A percentile compares a stretch with the other conserved stretches of the same genome.
Evolutionary conservation across 805 yeast genomes (phyloP).

Genomic region (Sugiyamaella boreocaroliniensis): DNA sequence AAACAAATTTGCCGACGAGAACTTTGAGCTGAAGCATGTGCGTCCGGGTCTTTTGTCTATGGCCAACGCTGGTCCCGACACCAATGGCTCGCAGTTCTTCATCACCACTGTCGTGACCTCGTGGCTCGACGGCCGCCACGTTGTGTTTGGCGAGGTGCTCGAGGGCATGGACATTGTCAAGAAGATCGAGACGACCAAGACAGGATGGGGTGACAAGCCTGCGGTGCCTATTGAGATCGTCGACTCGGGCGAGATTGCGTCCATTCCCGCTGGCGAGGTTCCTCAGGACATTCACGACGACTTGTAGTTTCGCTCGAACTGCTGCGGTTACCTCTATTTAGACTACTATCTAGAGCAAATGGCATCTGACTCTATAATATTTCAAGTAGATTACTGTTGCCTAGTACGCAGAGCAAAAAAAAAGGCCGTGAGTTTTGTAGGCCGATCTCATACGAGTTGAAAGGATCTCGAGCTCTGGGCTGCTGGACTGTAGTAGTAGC

Average conservation of each 20-base stretch:
- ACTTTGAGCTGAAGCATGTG: constrained; percentile 49
- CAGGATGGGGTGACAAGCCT: constrained; percentile 69
- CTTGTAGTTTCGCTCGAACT: constrained; percentile 7
- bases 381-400: no score
- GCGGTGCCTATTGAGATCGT: constrained; percentile 54
- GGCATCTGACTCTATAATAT: not conserved
- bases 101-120: constrained; percentile 84
- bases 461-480: no score
- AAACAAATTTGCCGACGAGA: constrained; percentile 67
- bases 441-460: no score
- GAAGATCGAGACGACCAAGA: constrained; percentile 66
- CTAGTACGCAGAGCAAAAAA: no score
- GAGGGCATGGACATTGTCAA: constrained; percentile 75
- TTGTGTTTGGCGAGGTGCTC: constrained; percentile 91
- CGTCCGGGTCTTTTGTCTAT: constrained; percentile 64
- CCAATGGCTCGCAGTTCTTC: constrained; percentile 90
- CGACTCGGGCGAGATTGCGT: constrained; percentile 60
- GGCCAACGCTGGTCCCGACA: constrained; percentile 68
- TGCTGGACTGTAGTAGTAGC: no score
- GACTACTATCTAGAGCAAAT: not conserved
- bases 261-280: constrained; percentile 9
- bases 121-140: constrained; percentile 93
- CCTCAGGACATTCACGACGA: constrained; percentile 16
- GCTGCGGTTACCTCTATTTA: not conserved
- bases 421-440: no score